phyloP scores from a whole-genome alignment of 2,329 filamentous ascomycete species.

The Fusarium sp. region DNA sequence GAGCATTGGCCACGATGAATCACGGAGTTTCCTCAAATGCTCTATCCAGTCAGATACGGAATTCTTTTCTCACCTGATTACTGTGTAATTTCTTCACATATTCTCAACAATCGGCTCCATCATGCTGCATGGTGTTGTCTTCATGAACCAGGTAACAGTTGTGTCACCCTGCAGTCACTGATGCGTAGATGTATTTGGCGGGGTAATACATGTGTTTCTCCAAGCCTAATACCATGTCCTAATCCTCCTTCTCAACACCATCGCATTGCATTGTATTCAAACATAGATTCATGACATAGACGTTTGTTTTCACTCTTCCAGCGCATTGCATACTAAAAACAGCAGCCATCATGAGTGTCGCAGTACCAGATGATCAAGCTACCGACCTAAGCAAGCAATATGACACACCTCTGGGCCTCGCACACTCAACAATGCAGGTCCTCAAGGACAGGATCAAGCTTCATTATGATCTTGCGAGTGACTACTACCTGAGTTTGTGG shows the following conservation, averaged over 20 bases:
- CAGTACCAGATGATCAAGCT: conserved; percentile 30
- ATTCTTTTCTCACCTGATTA: background rate
- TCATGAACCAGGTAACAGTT: background rate
- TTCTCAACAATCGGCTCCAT: background rate
- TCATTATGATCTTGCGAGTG: conserved; percentile 72
- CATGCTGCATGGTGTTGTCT: background rate
- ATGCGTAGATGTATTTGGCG: conserved; percentile 19
- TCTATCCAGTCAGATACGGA: background rate
- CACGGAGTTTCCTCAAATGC: too few relatives aligned
- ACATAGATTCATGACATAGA: background rate
- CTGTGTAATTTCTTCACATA: background rate
- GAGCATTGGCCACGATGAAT: background rate
- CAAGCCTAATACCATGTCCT: conserved; percentile 1
- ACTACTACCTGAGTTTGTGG: conserved; percentile 73
- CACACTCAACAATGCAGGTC: conserved; percentile 61
- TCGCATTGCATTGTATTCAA: conserved; percentile 8
- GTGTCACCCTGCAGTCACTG: conserved; percentile 30
- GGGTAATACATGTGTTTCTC: conserved; percentile 18
- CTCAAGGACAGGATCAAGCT: conserved; percentile 70
- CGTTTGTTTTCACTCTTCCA: background rate
- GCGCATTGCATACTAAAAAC: background rate
- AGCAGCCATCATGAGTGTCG: conserved; percentile 26
- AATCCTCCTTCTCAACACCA: conserved; percentile 4
- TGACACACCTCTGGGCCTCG: conserved; percentile 60
- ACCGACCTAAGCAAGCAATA: conserved; percentile 60